Base-by-base conservation (phyloP, 2,329 filamentous ascomycete genomes). In the Coniochaeta pulveracea region DNA sequence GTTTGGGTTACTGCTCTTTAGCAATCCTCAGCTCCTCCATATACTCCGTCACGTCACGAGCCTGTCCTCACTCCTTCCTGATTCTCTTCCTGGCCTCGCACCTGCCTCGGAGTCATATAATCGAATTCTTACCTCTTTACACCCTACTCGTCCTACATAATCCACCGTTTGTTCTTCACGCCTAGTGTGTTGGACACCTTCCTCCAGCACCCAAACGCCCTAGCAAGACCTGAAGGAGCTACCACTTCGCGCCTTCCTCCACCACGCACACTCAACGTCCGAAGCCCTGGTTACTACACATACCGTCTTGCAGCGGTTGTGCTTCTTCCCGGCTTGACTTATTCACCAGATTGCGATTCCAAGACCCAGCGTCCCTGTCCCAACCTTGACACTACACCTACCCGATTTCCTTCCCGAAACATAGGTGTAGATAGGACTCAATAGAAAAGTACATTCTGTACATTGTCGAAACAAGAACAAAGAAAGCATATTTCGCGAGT, bases 321-420 rank as follows among this genome's bases (percentile, higher is more conserved):
- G 21, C 12, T 33, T 14, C 22, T 15, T 25, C 19, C 19, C 31
- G 40, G 32, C 36, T 39, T 37, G 22, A 38, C 30, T 32, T 36
- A 32, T 34, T 34, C 36, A 33, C 37, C 24, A 43, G 35, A 14
- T 26, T 40, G 35, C 35, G 36, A 37, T 26, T 35, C 41, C 42
- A 44, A 39, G 36, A 37, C 38, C 40, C 38, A 42, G 36, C 40
- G 36, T 39, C 49, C 54, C 47, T n/a, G 53, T 50, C 53, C 60
- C 58, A 57, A 59, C 55, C 55, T n/a, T 61, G 57, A 60, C 69
- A 70, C 67, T 73, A 64, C 82, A 88, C 80, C 82, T 85, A 80
- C 84, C 83, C 78, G 80, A 86, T 89, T 88, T 86, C 80, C 67
- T 86, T 85, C 64, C 71, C 80, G 82, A 79, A 76, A 70, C 75